Evolutionary conservation across 805 yeast genomes (phyloP).

Genomic region (Saccharomycopsis babjevae): DNA sequence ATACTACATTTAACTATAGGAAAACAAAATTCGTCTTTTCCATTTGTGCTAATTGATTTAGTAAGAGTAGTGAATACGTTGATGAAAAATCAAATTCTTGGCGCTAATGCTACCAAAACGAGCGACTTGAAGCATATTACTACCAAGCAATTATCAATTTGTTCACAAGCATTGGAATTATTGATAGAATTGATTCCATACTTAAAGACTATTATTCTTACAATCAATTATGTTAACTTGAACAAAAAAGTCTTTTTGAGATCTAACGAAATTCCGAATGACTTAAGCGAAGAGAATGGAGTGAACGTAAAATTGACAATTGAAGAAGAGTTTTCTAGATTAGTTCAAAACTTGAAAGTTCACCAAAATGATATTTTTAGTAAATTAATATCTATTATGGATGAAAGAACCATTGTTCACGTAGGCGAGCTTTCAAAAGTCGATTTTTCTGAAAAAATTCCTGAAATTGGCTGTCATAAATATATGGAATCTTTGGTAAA

Average conservation of each 20-base stretch:
- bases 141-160: slow-evolving; percentile 58
- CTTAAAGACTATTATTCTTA: slow-evolving; percentile 24
- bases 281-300: slow-evolving; percentile 8
- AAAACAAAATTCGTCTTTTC: slow-evolving; percentile 9
- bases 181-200: slow-evolving; percentile 32
- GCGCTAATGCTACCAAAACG: slow-evolving; percentile 66
- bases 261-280: slow-evolving; percentile 10
- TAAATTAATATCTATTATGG: slow-evolving; percentile 62
- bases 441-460: slow-evolving; percentile 36
- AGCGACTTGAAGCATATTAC: slow-evolving; percentile 68
- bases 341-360: slow-evolving; percentile 37
- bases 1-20: slow-evolving; percentile 14
- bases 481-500: slow-evolving; percentile 60
- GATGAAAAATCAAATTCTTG: slow-evolving; percentile 49
- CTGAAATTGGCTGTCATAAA: slow-evolving; percentile 38
- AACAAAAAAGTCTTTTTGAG: slow-evolving; percentile 5
- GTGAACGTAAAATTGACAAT: slow-evolving; percentile 20
- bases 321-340: slow-evolving; percentile 29
- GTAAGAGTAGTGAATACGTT: slow-evolving; percentile 43
- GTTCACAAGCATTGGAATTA: slow-evolving; percentile 53
- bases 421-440: slow-evolving; percentile 36
- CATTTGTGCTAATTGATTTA: slow-evolving; percentile 30
- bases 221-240: slow-evolving; percentile 20
- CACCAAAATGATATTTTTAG: slow-evolving; percentile 55
- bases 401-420: slow-evolving; percentile 47